These are phyloP conservation scores for Aethionema arabicum DNA, from an alignment of 345 rosid genomes.

Conservation along the genomic window DNA sequence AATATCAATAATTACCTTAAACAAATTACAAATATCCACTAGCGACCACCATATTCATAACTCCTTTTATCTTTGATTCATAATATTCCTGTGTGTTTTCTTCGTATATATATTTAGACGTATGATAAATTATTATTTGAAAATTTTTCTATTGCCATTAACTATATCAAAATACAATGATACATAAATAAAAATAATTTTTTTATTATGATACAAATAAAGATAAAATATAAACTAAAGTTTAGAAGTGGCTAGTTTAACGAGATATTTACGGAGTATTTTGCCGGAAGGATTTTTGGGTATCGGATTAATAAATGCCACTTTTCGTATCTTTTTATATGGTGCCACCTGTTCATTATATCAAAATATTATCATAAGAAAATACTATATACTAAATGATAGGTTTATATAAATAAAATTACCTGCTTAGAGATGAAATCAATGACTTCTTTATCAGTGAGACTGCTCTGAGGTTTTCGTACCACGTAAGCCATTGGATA, in stretches of 20 bases:
- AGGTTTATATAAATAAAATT: neutral
- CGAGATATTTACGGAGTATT: conserved; percentile 76
- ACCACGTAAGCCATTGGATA: conserved; percentile 76
- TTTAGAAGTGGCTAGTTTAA: conserved; percentile 67
- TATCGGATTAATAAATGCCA: conserved; percentile 39
- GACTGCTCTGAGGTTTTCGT: conserved; percentile 43
- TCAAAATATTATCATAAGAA: neutral
- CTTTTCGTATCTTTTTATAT: conserved; percentile 65
- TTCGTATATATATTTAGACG: too few species aligned
- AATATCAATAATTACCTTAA: too few species aligned
- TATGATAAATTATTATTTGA: too few species aligned
- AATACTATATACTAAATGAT: too few species aligned
- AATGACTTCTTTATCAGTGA: conserved; percentile 46
- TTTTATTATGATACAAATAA: neutral
- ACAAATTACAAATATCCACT: too few species aligned
- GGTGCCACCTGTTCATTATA: conserved; percentile 64
- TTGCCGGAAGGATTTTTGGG: conserved; percentile 88
- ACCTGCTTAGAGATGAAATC: conserved; percentile 67
- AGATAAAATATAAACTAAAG: conserved; percentile 40
- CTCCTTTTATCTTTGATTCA: too few species aligned
- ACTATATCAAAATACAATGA: too few species aligned
- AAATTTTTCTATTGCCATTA: too few species aligned
- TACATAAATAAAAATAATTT: too few species aligned
- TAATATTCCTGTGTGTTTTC: too few species aligned
- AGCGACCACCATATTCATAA: too few species aligned